Evolutionary conservation across 169 alveolate genomes (phyloP).

Genomic region (Plasmodium yoelii): DNA sequence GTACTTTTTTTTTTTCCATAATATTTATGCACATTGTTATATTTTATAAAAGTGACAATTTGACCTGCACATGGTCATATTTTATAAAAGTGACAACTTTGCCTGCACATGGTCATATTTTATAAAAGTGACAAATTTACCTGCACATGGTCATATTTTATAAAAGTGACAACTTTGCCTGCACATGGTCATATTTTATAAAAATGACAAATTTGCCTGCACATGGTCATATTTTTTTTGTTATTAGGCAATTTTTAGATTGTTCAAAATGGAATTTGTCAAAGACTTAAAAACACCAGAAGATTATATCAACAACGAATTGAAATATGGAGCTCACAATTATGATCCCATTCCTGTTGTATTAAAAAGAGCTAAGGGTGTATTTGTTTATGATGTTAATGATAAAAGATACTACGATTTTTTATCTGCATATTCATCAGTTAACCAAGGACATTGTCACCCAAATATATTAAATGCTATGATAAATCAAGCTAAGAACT

Average conservation of each 20-base stretch:
- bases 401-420: conserved; percentile 93
- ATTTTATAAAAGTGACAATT: not conserved
- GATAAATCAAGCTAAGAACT: conserved; percentile 87
- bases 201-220: not conserved
- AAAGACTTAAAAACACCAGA: conserved; percentile 63
- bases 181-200: not conserved
- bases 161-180: not conserved
- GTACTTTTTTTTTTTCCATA: conserved; percentile 1
- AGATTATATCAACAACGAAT: conserved; percentile 79
- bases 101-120: not conserved
- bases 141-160: conserved; percentile 14
- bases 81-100: not conserved
- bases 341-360: conserved; percentile 94
- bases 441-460: conserved; percentile 94
- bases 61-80: not conserved
- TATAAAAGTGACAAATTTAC: no score
- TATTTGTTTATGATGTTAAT: conserved; percentile 81
- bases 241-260: not conserved
- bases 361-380: conserved; percentile 87
- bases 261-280: conserved; percentile 43
- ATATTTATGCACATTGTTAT: conserved; percentile 28
- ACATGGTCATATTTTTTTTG: not conserved
- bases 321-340: conserved; percentile 90
- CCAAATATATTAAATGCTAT: conserved; percentile 91
- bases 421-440: conserved; percentile 90